A percentile compares a stretch with the other conserved stretches of the same genome.
Evolutionary conservation across 2,329 filamentous ascomycete genomes (phyloP).

Genomic region (Fusarium agapanthi): DNA sequence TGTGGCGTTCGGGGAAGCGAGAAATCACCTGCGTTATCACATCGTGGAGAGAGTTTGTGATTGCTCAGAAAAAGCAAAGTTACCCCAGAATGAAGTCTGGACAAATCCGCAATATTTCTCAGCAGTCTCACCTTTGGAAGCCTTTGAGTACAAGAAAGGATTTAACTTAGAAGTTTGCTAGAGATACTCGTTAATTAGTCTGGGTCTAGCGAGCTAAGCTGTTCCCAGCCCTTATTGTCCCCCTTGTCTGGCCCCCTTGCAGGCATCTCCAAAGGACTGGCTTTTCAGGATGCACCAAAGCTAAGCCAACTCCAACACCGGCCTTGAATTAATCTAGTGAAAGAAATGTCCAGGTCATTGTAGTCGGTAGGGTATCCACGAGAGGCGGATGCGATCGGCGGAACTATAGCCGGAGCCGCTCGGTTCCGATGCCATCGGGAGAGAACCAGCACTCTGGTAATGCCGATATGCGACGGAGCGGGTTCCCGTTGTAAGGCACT

Average conservation of each 20-base stretch:
- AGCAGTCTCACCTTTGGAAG: accelerated
- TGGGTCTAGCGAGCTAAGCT: not conserved
- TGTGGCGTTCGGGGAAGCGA: not conserved
- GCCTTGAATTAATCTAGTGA: accelerated
- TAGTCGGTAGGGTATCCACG: no score
- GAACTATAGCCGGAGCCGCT: not conserved
- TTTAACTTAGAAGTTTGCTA: no score
- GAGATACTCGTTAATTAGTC: no score
- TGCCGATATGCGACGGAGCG: not conserved
- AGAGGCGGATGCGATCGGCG: not conserved
- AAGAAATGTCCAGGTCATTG: accelerated
- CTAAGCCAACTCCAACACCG: accelerated
- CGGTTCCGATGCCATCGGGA: not conserved
- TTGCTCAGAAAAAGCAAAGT: not conserved
- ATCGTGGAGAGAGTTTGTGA: not conserved
- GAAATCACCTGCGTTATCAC: not conserved
- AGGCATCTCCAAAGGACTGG: not conserved
- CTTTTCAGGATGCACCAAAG: no score
- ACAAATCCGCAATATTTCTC: not conserved
- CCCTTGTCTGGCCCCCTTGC: not conserved
- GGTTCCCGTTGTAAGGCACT: not conserved
- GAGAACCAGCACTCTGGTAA: not conserved
- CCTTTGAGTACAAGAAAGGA: no score
- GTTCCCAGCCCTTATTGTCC: not conserved
- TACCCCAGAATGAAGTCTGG: not conserved